Evolutionary conservation across 192 early-diverging fungal genomes (phyloP), one percentile per base, ranked within the genome.

Genomic region (Dissophora ornata): DNA sequence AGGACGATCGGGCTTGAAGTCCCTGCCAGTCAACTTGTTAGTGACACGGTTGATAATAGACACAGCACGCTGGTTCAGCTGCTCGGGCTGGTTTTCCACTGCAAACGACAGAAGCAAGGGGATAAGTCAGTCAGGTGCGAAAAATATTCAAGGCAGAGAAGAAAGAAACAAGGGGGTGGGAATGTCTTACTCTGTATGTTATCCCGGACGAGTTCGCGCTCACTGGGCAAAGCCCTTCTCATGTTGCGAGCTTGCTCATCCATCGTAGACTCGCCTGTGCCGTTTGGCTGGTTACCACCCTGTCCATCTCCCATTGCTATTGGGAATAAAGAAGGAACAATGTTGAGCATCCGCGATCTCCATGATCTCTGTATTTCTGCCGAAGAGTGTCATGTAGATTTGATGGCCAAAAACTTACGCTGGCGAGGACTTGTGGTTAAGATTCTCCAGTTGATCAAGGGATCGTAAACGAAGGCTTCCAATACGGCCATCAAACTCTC

Each of bases 391-490:
- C n/a, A n/a, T n/a, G n/a, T n/a, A n/a, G n/a, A n/a, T n/a, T n/a
- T n/a, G n/a, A n/a, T n/a, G n/a, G n/a, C n/a, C n/a, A n/a, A n/a
- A n/a, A n/a, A 65, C 70, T 60, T 74, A 74, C 70, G 69, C 71
- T 82, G 79, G 2, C 65, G 66, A 25, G 86, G 86, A 80, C 86
- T 87, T 22, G 79, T 75, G 15, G 79, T 64, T 49, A 92, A 71
- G 49, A 96, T 83, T 66, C 93, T 86, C 94, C 93, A 95, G 63
- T 95, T 95, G 81, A 97, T 93, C 51, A 97, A 68, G 18, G 97
- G 97, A 71, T 99, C 97, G 79, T 97, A 94, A 8, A 99, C 96
- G 82, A 99, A 99, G 4, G 97, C 95, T 67, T 99, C 97, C 16
- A 99, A 80, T 6, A 99, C 95, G 40, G 97, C 97, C 97, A 99